A percentile compares a stretch with the other conserved stretches of the same genome.
phyloP scores from a whole-genome alignment of 2,329 filamentous ascomycete genomes.

The Talaromyces piceae region DNA sequence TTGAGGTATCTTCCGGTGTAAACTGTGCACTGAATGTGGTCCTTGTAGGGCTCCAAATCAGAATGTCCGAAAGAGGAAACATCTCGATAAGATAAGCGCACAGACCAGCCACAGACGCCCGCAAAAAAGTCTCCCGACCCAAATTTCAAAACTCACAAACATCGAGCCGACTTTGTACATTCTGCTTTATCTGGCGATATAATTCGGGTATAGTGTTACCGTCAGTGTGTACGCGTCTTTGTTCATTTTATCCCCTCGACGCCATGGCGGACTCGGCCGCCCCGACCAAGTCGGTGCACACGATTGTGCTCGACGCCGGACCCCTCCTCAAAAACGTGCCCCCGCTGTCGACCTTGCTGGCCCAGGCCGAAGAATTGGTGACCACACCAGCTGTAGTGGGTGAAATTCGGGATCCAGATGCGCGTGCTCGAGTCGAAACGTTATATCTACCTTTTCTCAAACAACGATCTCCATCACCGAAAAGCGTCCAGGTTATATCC shows the following conservation, averaged over 20 bases:
- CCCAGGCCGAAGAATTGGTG: slow-evolving; percentile 66
- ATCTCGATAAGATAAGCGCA: slow-evolving; percentile 32
- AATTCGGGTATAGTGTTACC: background rate
- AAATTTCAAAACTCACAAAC: background rate
- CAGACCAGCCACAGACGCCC: slow-evolving; percentile 21
- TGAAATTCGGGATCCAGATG: slow-evolving; percentile 80
- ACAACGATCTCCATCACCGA: slow-evolving; percentile 63
- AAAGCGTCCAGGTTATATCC: slow-evolving; percentile 70
- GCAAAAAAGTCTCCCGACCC: background rate
- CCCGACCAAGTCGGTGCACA: slow-evolving; percentile 62
- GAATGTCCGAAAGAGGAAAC: background rate
- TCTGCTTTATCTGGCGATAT: background rate
- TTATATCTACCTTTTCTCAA: slow-evolving; percentile 79
- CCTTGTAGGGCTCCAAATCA: slow-evolving; percentile 4
- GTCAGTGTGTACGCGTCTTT: background rate
- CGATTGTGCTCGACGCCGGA: slow-evolving; percentile 81
- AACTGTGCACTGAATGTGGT: background rate
- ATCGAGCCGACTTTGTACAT: background rate
- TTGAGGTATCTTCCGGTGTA: background rate
- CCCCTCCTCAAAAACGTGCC: slow-evolving; percentile 92
- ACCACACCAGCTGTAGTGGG: slow-evolving; percentile 79
- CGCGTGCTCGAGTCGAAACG: slow-evolving; percentile 72
- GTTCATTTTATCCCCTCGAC: background rate
- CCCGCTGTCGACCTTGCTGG: slow-evolving; percentile 70
- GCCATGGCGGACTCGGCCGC: slow-evolving; percentile 21